Conservation (phyloP, 2,329 filamentous ascomycete genomes). For the Gliomastix tumulicola region DNA sequence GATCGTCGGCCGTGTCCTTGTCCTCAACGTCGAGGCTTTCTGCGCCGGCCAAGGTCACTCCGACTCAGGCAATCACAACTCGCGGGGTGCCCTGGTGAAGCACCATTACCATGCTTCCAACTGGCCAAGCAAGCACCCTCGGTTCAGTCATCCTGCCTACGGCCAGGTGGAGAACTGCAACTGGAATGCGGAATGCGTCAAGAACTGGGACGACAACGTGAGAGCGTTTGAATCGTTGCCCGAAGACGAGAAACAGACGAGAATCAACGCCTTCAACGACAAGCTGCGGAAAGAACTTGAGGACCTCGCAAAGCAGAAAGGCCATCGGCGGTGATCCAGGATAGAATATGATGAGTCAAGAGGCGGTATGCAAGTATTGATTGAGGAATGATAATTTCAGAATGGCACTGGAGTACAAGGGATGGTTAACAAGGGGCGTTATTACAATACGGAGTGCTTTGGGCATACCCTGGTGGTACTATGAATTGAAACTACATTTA, state of each 20-base stretch:
- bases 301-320: too few species aligned
- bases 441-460: too few species aligned
- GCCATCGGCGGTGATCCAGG: too few species aligned
- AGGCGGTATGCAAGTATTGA: too few species aligned
- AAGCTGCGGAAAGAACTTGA: constrained; percentile 1
- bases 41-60: constrained; percentile 18
- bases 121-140: constrained; percentile 61
- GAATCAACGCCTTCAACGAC: constrained; percentile 21
- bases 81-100: constrained; percentile 57
- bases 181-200: constrained; percentile 59
- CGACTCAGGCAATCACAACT: constrained; percentile 14
- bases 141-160: constrained; percentile 61
- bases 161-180: constrained; percentile 67
- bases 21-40: constrained; percentile 16
- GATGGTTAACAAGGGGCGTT: too few species aligned
- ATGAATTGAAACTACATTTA: too few species aligned
- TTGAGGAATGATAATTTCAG: too few species aligned
- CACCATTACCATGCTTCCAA: constrained; percentile 71
- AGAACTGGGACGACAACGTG: constrained; percentile 58
- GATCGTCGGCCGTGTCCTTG: constrained; percentile 10
- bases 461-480: too few species aligned
- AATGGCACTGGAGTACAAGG: too few species aligned
- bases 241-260: constrained; percentile 50
- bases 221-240: constrained; percentile 51
- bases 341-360: too few species aligned